Base-by-base conservation (phyloP, 2,329 filamentous ascomycete genomes). In the Clonostachys byssicola region DNA sequence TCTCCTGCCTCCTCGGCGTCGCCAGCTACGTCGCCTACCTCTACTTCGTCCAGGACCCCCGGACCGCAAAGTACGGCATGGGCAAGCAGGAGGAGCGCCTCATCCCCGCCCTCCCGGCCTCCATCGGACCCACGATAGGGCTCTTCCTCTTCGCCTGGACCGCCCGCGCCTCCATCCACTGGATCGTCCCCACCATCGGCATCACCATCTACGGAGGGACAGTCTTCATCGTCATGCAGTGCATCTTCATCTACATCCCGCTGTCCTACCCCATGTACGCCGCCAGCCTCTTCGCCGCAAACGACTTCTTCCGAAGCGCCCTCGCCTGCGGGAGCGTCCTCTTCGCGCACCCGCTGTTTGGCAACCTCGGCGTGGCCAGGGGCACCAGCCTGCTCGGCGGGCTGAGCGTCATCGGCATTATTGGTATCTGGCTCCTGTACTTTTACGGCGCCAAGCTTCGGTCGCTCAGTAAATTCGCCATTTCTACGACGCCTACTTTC, bases 101-200 rank as follows among this genome's bases (percentile, higher is more conserved):
- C 6, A 59, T 78, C 4, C 81, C 80, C 1, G 80, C 79, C 3
- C 65, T 85, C 4, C 62, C 68, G 3, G 75, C 74, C 2, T 63
- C 73, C 38, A 68, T 83, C 49, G 74, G 74, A 2, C 74, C 79
- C 0, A 75, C 78, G 1, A 69, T 80, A 20, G 80, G 80, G n/a
- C 67, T 84, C 12, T 84, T 85, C 68, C 58, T 83, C 48, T 83
- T 79, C 54, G 78, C 74, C 34, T 83, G 78, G 79, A 81, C 79
- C 1, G 69, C 75, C 16, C 65, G 68, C n/a, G 61, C 67, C 0
- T 62, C 63, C 4, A 68, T 80, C 43, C 76, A 75, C 50, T 83
- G 78, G 71, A 75, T 77, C 47, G 77, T 70, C 3, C 75, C 75
- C 5, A 78, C 75, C 9, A 73, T 81, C n/a, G 79, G 78, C 50